Base-by-base conservation (phyloP, 192 early-diverging fungal genomes). In the Entomortierella lignicola region DNA sequence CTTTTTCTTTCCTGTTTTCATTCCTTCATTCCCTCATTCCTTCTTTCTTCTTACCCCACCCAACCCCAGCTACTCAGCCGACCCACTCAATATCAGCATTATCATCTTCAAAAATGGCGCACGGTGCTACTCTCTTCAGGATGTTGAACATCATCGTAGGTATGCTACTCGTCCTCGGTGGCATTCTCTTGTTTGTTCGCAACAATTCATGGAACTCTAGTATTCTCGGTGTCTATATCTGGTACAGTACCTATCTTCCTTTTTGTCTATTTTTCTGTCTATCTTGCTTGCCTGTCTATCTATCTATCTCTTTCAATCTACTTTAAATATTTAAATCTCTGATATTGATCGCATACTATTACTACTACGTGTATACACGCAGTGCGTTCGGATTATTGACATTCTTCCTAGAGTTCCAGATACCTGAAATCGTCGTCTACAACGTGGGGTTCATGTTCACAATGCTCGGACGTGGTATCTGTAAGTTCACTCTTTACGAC, bases 391-490 rank as follows among this genome's bases (percentile, higher is more conserved):
- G 71, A 18, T 12, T 65, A 5, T 66, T 73, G 56, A 73, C 63
- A 17, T 66, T 73, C 15, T 12, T 57, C 1, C 63, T 73, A 34
- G 71, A 73, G 50, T 73, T 73, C 42, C 18, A 37, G 4, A 73
- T 73, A 13, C 63, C 71, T 31, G 71, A 73, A 32, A 17, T 52
- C 1, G 25, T 73, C 18, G 71, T 73, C 0, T 73, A 73, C 56
- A 73, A 73, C 56, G 27, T 73, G 48, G 71, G 71, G 4, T 73
- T 73, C 48, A 60, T 73, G 71, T 73, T 73, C 51, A 53, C 71
- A 0, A 57, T 73, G 62, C 34, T 73, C 23, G 71, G 71, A 47
- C 71, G 71, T 55, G 71, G 71, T 32, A 41, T 66, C 48, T 73
- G 69, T 71, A 71, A 63, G n/a, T 30, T 13, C 13, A 10, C 13